These are phyloP conservation scores for Wallacemonas sp. DNA, from an alignment of 208 protist species.

Conservation along the genomic window DNA sequence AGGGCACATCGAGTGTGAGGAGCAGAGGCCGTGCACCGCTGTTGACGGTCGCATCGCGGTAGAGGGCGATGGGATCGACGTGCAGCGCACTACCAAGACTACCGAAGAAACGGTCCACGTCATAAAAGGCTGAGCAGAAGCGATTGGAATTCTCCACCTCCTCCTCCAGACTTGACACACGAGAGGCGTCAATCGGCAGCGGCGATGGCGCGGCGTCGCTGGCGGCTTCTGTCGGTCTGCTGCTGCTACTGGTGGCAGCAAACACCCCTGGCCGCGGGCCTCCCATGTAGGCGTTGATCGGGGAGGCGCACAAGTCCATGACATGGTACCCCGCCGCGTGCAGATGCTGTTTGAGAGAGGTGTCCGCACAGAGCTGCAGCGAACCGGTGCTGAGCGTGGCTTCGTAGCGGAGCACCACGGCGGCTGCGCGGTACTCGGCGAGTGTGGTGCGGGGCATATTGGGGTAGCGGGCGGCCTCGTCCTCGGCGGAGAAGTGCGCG, in stretches of 20 bases:
- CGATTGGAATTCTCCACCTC: conserved; percentile 55
- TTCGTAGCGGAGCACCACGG: conserved; percentile 78
- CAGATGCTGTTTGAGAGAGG: conserved; percentile 75
- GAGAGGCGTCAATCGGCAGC: not conserved
- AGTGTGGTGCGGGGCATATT: conserved; percentile 14
- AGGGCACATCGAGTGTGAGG: conserved; percentile 85
- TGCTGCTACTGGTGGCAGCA: not conserved
- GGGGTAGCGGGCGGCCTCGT: conserved; percentile 45
- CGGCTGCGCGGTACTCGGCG: conserved; percentile 60
- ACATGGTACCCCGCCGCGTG: conserved; percentile 79
- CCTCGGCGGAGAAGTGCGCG: conserved; percentile 15
- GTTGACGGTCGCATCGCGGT: conserved; percentile 35
- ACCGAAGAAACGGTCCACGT: conserved; percentile 86
- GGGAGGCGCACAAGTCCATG: conserved; percentile 86
- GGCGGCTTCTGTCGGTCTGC: not conserved
- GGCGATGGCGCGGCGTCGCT: conserved; percentile 11
- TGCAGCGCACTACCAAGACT: conserved; percentile 81
- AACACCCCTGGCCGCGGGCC: conserved; percentile 23
- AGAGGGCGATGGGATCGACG: conserved; percentile 47
- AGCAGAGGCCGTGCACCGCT: conserved; percentile 49
- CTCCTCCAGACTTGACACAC: conserved; percentile 23
- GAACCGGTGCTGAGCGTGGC: conserved; percentile 73
- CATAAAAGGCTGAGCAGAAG: conserved; percentile 87
- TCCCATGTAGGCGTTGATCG: conserved; percentile 90
- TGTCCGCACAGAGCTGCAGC: conserved; percentile 88